Evolutionary conservation across 2,329 filamentous ascomycete genomes (phyloP).

Genomic region (Fusarium penzigii): DNA sequence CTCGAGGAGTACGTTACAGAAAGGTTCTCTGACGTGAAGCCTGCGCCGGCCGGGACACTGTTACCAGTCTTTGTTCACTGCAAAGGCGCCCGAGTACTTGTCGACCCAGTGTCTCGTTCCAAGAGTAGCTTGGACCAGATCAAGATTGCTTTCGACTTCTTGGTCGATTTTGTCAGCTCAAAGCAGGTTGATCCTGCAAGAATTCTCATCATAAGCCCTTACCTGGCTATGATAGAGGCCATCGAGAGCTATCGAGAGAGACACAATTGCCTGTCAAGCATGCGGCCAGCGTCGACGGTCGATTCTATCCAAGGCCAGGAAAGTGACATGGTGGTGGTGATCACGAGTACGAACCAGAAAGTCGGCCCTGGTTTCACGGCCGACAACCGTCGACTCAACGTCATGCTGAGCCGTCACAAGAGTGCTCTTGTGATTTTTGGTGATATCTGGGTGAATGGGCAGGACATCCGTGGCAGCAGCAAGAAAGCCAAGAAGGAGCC

Average conservation of each 20-base stretch:
- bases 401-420: conserved; percentile 3
- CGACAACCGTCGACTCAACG: conserved; percentile 3
- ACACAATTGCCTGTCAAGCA: too few species aligned
- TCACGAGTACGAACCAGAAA: conserved; percentile 16
- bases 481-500: too few species aligned
- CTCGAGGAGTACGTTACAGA: not conserved
- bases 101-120: conserved; percentile 1
- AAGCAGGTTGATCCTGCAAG: not conserved
- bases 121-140: not conserved
- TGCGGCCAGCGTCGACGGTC: conserved; percentile 3
- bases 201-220: not conserved
- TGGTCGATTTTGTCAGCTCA: not conserved
- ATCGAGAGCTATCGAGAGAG: too few species aligned
- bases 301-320: conserved; percentile 27
- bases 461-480: too few species aligned
- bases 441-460: not conserved
- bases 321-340: conserved; percentile 18
- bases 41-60: too few species aligned
- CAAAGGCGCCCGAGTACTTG: not conserved
- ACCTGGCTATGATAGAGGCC: not conserved
- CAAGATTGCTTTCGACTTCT: not conserved
- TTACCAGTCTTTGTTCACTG: conserved; percentile 1
- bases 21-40: too few species aligned
- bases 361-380: conserved; percentile 2
- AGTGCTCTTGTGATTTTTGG: conserved; percentile 4